Percentiles rank a stretch among this genome's conserved stretches.
Conservation (phyloP, 179 eudicot genomes). For the Nepenthes alata region DNA sequence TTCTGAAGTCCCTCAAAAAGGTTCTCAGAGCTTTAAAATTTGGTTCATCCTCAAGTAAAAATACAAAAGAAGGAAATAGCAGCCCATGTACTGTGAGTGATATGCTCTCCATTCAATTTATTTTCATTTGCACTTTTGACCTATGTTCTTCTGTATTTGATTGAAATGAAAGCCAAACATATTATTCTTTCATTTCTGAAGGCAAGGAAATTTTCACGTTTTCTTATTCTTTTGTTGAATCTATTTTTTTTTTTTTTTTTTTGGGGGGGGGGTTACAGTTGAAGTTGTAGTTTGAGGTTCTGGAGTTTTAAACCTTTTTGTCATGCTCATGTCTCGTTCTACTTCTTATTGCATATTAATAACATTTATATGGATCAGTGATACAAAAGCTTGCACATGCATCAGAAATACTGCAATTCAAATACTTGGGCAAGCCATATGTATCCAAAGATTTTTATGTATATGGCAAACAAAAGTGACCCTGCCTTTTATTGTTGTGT, state of each 20-base stretch:
- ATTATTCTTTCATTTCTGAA: neutral
- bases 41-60: slow-evolving; percentile 38
- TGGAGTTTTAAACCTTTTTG: too few relatives aligned
- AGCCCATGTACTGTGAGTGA: slow-evolving; percentile 71
- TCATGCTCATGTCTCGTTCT: too few relatives aligned
- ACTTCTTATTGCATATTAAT: too few relatives aligned
- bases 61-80: slow-evolving; percentile 65
- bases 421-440: neutral
- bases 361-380: too few relatives aligned
- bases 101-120: neutral
- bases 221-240: neutral
- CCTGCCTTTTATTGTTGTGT: slow-evolving; percentile 5
- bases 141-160: neutral
- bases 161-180: neutral
- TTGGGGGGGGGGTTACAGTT: too few relatives aligned
- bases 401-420: neutral
- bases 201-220: neutral
- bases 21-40: slow-evolving; percentile 67
- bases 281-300: too few relatives aligned
- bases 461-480: neutral
- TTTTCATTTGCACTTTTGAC: neutral
- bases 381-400: neutral
- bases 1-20: slow-evolving; percentile 78
- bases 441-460: neutral
- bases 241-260: neutral